Conservation (phyloP, 768 basidiomycete species). For the Cystofilobasidium capitatum region DNA sequence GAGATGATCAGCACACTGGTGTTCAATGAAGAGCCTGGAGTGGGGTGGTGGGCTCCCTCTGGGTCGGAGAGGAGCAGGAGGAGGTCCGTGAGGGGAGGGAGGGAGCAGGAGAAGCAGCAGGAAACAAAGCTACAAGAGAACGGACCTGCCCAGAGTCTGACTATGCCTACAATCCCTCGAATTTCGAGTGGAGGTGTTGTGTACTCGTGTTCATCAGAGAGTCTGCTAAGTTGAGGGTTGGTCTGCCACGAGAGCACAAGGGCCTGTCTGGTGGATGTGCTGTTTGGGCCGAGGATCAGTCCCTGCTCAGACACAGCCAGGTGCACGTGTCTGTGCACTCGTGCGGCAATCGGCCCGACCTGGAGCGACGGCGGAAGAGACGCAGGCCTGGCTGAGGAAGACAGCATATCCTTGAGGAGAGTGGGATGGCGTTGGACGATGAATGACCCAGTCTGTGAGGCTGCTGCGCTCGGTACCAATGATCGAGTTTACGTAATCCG, state of each 20-base stretch:
- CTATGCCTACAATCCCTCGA: slow-evolving; percentile 7
- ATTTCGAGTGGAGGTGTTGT: not conserved
- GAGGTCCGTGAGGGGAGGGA: not conserved
- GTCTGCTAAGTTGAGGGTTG: not conserved
- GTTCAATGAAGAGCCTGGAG: not conserved
- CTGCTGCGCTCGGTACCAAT: too few relatives aligned
- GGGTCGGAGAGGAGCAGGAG: not conserved
- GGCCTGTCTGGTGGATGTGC: not conserved
- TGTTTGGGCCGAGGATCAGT: not conserved
- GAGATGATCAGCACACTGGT: not conserved
- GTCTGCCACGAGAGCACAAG: too few relatives aligned
- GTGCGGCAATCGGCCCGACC: slow-evolving; percentile 3
- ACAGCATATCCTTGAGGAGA: too few relatives aligned
- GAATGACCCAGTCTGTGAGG: not conserved
- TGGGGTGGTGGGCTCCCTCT: too few relatives aligned
- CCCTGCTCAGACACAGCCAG: not conserved
- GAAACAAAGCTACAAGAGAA: not conserved
- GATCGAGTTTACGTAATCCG: too few relatives aligned
- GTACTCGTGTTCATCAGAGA: not conserved
- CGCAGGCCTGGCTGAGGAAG: slow-evolving; percentile 29
- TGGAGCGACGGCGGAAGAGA: slow-evolving; percentile 18
- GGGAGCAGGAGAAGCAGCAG: not conserved
- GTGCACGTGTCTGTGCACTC: slow-evolving; percentile 2
- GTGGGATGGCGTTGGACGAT: not conserved
- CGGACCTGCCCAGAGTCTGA: slow-evolving; percentile 20